Conservation (phyloP, 176 grass and related monocot species). For the Rhynchospora pubera region DNA sequence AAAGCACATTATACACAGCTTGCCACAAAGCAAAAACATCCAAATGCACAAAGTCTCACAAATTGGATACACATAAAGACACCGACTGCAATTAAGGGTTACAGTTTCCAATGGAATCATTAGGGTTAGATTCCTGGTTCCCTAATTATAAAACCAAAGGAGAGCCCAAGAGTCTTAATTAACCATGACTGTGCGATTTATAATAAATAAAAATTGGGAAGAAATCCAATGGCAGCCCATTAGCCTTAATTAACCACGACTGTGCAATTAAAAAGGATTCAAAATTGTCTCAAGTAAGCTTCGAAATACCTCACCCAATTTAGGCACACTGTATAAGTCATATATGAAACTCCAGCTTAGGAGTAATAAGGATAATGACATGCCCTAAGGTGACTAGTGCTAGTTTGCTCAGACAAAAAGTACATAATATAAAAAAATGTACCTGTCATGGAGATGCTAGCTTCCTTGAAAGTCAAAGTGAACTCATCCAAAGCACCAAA, state of each 20-base stretch:
- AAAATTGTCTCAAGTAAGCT: not conserved
- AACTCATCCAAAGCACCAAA: conserved; percentile 72
- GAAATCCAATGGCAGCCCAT: too few species aligned
- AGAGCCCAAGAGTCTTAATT: not conserved
- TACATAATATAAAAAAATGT: conserved; percentile 7
- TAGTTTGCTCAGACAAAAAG: not conserved
- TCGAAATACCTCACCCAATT: not conserved
- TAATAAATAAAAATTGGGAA: too few species aligned
- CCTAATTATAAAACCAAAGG: not conserved
- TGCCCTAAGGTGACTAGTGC: not conserved
- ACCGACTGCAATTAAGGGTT: not conserved
- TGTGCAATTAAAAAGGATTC: not conserved
- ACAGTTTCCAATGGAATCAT: not conserved
- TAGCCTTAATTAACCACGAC: too few species aligned
- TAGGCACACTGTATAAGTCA: not conserved
- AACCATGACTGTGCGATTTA: too few species aligned
- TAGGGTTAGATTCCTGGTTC: not conserved
- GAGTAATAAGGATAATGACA: not conserved
- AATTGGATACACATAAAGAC: not conserved
- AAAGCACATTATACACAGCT: not conserved
- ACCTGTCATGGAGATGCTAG: conserved; percentile 50
- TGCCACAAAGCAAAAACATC: not conserved
- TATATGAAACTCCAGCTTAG: not conserved
- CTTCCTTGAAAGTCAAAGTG: conserved; percentile 66
- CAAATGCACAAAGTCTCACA: not conserved